A percentile compares a stretch with the other conserved stretches of the same genome.
Evolutionary conservation across 345 rosid genomes (phyloP).

Genomic region (Kandelia obovata): DNA sequence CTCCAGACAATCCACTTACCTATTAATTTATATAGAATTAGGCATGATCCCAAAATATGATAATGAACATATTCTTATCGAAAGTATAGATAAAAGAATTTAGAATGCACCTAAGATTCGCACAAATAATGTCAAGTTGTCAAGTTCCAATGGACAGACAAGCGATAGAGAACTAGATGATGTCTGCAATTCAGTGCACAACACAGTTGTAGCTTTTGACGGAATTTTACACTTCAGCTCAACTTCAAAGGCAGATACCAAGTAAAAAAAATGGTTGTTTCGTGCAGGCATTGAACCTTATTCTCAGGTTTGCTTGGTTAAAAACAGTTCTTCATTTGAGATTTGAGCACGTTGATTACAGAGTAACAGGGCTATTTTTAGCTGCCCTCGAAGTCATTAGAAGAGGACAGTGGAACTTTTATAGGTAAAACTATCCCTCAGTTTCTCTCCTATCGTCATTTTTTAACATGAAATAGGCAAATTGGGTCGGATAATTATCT

Average conservation of each 20-base stretch:
- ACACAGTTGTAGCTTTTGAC: too few relatives aligned
- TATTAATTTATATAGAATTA: constrained; percentile 14
- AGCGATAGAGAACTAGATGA: neutral
- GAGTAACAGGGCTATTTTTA: constrained; percentile 75
- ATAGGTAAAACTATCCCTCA: constrained; percentile 47
- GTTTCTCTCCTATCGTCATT: too few relatives aligned
- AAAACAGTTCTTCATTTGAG: constrained; percentile 75
- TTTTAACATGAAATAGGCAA: neutral
- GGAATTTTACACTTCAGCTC: too few relatives aligned
- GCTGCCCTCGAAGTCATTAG: constrained; percentile 94
- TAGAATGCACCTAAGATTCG: too few relatives aligned
- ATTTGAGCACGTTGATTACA: constrained; percentile 71
- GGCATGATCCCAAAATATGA: constrained; percentile 15
- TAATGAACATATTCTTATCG: constrained; percentile 30
- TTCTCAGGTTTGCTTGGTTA: constrained; percentile 94
- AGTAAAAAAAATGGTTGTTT: constrained; percentile 17
- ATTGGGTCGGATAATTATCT: neutral
- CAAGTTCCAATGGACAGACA: too few relatives aligned
- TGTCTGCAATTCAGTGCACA: constrained; percentile 3
- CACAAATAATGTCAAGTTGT: too few relatives aligned
- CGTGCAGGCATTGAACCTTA: constrained; percentile 77
- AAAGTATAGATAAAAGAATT: too few relatives aligned
- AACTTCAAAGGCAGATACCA: constrained; percentile 6
- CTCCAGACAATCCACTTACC: constrained; percentile 13
- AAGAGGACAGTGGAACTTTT: constrained; percentile 96